Percentiles rank a stretch among this genome's conserved stretches.
These are phyloP conservation scores for Cornus kousa DNA, from an alignment of 148 eudicot species.

Conservation along the genomic window DNA sequence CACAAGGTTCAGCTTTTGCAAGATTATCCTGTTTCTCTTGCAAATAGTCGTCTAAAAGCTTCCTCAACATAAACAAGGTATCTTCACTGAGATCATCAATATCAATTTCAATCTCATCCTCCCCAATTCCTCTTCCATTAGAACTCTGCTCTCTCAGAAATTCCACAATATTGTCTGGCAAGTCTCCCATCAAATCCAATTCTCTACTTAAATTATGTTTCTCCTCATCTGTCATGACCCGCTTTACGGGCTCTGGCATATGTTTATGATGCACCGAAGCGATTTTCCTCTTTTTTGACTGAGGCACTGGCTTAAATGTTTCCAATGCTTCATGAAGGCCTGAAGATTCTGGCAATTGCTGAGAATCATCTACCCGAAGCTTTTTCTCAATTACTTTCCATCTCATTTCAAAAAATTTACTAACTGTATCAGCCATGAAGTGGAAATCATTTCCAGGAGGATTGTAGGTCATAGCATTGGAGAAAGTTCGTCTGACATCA, in stretches of 20 bases:
- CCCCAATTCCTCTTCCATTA: slow-evolving; percentile 36
- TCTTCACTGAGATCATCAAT: slow-evolving; percentile 52
- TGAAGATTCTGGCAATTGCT: slow-evolving; percentile 17
- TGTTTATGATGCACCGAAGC: slow-evolving; percentile 21
- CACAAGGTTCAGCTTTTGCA: slow-evolving; percentile 54
- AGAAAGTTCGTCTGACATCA: slow-evolving; percentile 81
- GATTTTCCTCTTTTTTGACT: slow-evolving; percentile 47
- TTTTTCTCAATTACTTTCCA: slow-evolving; percentile 86
- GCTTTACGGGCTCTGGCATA: slow-evolving; percentile 30
- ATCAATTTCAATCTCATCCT: slow-evolving; percentile 75
- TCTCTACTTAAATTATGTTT: slow-evolving; percentile 47
- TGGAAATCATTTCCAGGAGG: slow-evolving; percentile 86
- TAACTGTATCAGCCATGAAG: slow-evolving; percentile 63
- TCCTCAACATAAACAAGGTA: slow-evolving; percentile 44
- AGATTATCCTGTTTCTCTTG: slow-evolving; percentile 35
- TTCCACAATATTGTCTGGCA: slow-evolving; percentile 52
- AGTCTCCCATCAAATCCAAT: slow-evolving; percentile 36
- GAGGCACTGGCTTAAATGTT: slow-evolving; percentile 24
- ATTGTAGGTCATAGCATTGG: slow-evolving; percentile 89
- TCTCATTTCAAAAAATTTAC: slow-evolving; percentile 65
- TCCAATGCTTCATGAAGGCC: slow-evolving; percentile 30
- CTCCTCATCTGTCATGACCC: slow-evolving; percentile 53
- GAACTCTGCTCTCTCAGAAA: slow-evolving; percentile 47
- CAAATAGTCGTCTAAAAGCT: slow-evolving; percentile 51
- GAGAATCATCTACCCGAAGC: slow-evolving; percentile 28